Evolutionary conservation across 331 rosid species (phyloP).

Genomic region (Phaseolus coccineus): DNA sequence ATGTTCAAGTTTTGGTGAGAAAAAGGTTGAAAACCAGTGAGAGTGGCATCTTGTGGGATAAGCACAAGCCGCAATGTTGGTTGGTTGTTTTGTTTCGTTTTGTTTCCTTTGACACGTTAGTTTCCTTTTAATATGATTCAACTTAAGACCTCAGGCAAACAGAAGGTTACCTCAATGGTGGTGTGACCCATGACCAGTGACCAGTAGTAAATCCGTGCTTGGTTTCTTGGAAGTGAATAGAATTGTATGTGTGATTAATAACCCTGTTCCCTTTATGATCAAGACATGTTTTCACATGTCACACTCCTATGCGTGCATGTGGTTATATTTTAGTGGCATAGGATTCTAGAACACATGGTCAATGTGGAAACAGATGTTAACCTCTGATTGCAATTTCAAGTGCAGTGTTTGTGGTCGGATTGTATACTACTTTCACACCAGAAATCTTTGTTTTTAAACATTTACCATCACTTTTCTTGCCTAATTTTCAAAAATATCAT

Average conservation of each 20-base stretch:
- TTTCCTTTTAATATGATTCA: constrained; percentile 14
- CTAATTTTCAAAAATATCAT: constrained; percentile 37
- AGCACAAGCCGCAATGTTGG: constrained; percentile 36
- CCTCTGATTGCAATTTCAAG: neutral
- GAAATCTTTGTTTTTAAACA: neutral
- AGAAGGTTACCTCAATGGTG: neutral
- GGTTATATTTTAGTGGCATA: constrained; percentile 22
- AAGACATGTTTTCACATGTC: constrained; percentile 34
- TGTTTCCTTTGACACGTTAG: constrained; percentile 19
- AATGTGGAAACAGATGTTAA: constrained; percentile 15
- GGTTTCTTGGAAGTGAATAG: constrained; percentile 28
- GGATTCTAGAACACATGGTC: constrained; percentile 34
- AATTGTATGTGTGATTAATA: neutral
- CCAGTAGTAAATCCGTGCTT: neutral
- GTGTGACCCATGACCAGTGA: constrained; percentile 15
- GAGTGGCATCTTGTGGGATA: constrained; percentile 36
- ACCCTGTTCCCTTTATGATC: neutral
- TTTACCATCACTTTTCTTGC: neutral
- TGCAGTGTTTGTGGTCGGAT: constrained; percentile 35
- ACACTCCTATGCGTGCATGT: constrained; percentile 24
- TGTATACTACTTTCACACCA: neutral
- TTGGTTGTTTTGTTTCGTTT: constrained; percentile 12
- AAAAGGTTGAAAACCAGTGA: neutral
- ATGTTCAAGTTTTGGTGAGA: neutral
- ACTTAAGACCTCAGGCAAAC: neutral